Evolutionary conservation across 371 early-diverging fungal genomes (phyloP).

Genomic region (Circinella umbellata): DNA sequence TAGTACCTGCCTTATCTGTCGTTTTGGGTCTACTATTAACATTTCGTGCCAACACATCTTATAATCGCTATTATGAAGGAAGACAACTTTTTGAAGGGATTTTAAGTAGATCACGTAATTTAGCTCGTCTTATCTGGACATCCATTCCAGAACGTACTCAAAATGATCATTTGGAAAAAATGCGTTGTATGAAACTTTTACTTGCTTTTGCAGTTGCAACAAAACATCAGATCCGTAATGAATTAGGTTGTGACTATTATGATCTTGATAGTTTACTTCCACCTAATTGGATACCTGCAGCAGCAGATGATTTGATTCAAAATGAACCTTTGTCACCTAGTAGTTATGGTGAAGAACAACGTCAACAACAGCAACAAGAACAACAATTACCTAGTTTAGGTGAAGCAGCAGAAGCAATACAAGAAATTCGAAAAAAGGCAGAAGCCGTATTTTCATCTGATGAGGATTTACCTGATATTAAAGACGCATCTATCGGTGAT

Average conservation of each 20-base stretch:
- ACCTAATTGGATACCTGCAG: slow-evolving; percentile 49
- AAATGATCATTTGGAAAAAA: slow-evolving; percentile 65
- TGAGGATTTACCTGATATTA: slow-evolving; percentile 49
- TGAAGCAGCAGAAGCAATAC: slow-evolving; percentile 12
- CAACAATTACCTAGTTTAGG: not conserved
- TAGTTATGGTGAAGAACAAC: slow-evolving; percentile 6
- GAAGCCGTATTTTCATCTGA: slow-evolving; percentile 32
- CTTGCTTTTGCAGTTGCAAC: slow-evolving; percentile 71
- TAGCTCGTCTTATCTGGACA: slow-evolving; percentile 72
- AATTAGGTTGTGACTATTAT: slow-evolving; percentile 61
- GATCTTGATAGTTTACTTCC: slow-evolving; percentile 62
- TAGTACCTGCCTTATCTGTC: slow-evolving; percentile 62
- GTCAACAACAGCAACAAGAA: not conserved
- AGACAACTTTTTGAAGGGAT: slow-evolving; percentile 69
- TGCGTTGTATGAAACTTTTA: slow-evolving; percentile 74
- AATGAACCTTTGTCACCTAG: not conserved
- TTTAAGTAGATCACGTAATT: slow-evolving; percentile 58
- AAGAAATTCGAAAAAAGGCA: not conserved
- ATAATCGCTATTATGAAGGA: slow-evolving; percentile 81
- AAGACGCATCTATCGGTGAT: slow-evolving; percentile 27
- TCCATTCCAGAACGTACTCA: slow-evolving; percentile 53
- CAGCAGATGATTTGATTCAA: slow-evolving; percentile 30
- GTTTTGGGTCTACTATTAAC: slow-evolving; percentile 74
- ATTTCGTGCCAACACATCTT: slow-evolving; percentile 82
- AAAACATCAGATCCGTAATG: slow-evolving; percentile 76